A percentile compares a stretch with the other conserved stretches of the same genome.
Evolutionary conservation across 2,329 filamentous ascomycete species (phyloP).

Genomic region (Aspergillus japonicus): DNA sequence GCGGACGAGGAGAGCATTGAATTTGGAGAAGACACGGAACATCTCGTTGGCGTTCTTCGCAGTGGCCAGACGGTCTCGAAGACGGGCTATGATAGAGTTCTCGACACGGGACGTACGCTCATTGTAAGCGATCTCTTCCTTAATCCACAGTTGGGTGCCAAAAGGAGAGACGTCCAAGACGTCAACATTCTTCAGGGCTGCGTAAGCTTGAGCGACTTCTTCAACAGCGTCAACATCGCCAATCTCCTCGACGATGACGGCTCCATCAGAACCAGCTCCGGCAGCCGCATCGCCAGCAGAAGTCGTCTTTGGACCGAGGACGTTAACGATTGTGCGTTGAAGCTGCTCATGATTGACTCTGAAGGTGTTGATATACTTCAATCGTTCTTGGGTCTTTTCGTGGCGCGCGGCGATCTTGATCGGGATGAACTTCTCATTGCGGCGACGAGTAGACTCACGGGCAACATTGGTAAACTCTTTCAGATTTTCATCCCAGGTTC

Average conservation of each 20-base stretch:
- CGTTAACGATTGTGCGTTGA: slow-evolving; percentile 91
- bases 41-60: slow-evolving; percentile 98
- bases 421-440: slow-evolving; percentile 97
- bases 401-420: slow-evolving; percentile 94
- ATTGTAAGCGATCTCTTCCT: slow-evolving; percentile 94
- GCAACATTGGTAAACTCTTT: slow-evolving; percentile 98
- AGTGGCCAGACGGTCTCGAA: slow-evolving; percentile 88
- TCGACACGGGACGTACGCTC: slow-evolving; percentile 96
- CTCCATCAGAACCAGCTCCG: slow-evolving; percentile 53
- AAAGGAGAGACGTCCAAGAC: slow-evolving; percentile 87
- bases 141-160: slow-evolving; percentile 87
- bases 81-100: slow-evolving; percentile 94
- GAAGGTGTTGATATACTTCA: slow-evolving; percentile 94
- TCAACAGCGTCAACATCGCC: slow-evolving; percentile 96
- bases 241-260: slow-evolving; percentile 84
- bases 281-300: slow-evolving; percentile 51
- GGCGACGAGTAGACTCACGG: slow-evolving; percentile 85
- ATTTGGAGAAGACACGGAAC: slow-evolving; percentile 99
- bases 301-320: slow-evolving; percentile 74
- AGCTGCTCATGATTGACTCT: slow-evolving; percentile 96
- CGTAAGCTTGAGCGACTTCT: slow-evolving; percentile 92
- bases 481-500: slow-evolving; percentile 89
- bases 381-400: slow-evolving; percentile 79
- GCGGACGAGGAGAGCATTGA: slow-evolving; percentile 96
- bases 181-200: slow-evolving; percentile 90